These are phyloP conservation scores for Mortierella sp. DNA, from an alignment of 371 early-diverging fungal species.

Conservation along the genomic window DNA sequence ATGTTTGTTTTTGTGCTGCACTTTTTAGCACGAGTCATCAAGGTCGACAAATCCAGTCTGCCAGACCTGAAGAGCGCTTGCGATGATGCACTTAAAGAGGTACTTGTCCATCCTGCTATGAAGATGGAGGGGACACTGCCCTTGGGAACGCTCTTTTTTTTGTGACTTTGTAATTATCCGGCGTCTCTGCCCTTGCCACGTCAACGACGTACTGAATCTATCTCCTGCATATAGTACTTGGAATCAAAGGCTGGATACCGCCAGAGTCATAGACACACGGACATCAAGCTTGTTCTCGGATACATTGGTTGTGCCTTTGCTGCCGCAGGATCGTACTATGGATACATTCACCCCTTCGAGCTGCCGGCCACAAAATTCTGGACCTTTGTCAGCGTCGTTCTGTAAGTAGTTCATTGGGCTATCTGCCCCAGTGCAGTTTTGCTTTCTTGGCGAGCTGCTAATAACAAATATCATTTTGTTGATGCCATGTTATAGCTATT, in stretches of 20 bases:
- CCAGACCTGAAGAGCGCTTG: slow-evolving; percentile 50
- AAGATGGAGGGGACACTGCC: background rate
- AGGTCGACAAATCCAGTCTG: slow-evolving; percentile 52
- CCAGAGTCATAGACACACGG: slow-evolving; percentile 53
- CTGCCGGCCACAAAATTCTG: slow-evolving; percentile 45
- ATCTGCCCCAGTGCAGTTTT: no score
- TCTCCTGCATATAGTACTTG: slow-evolving; percentile 44
- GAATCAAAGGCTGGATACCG: slow-evolving; percentile 41
- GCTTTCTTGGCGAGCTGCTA: no score
- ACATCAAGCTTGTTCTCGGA: slow-evolving; percentile 44
- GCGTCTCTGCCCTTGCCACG: slow-evolving; percentile 9
- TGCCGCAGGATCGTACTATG: slow-evolving; percentile 54
- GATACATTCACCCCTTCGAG: slow-evolving; percentile 49
- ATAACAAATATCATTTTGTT: background rate
- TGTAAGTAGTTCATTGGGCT: slow-evolving; percentile 37
- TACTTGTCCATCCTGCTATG: slow-evolving; percentile 11
- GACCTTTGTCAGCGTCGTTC: slow-evolving; percentile 34
- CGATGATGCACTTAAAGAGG: slow-evolving; percentile 52
- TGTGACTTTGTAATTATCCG: background rate
- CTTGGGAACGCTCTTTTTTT: background rate
- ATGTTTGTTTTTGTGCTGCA: no score
- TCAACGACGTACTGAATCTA: background rate
- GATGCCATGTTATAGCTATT: slow-evolving; percentile 25
- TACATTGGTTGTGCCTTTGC: slow-evolving; percentile 44
- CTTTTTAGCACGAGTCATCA: slow-evolving; percentile 36